These are phyloP conservation scores for Viridothelium virens DNA, from an alignment of 495 filamentous ascomycete genomes.

Conservation along the genomic window DNA sequence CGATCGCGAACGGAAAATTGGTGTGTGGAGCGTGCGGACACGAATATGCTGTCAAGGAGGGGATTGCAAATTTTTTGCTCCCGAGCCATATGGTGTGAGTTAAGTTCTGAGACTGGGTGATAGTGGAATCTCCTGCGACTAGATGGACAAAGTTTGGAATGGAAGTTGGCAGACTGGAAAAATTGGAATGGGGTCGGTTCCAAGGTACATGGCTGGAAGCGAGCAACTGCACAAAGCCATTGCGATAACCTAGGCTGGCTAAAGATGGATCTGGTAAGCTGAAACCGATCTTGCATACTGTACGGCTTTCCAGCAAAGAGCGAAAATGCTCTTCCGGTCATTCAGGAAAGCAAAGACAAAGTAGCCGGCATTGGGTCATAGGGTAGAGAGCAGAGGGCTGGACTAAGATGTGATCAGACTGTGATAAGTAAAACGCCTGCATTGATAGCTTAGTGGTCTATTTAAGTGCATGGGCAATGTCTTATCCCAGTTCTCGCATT, in stretches of 20 bases:
- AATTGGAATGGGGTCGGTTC: background rate
- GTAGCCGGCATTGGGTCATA: too few relatives aligned
- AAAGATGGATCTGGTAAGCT: background rate
- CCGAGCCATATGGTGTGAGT: slow-evolving; percentile 70
- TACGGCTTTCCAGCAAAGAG: too few relatives aligned
- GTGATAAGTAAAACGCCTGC: background rate
- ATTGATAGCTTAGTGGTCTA: background rate
- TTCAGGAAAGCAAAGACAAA: too few relatives aligned
- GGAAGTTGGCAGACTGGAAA: background rate
- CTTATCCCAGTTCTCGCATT: background rate
- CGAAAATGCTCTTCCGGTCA: too few relatives aligned
- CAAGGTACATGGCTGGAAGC: background rate
- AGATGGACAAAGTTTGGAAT: too few relatives aligned
- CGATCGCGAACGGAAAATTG: slow-evolving; percentile 76
- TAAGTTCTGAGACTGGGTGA: background rate
- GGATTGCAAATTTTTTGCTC: slow-evolving; percentile 91
- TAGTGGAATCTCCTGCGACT: too few relatives aligned
- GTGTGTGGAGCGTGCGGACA: slow-evolving; percentile 88
- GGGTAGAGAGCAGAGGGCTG: too few relatives aligned
- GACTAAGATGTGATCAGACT: background rate
- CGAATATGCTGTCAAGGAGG: slow-evolving; percentile 86
- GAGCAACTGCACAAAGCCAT: background rate
- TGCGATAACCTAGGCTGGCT: background rate
- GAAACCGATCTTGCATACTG: background rate
- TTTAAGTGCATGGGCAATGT: background rate